Evolutionary conservation across 2,329 filamentous ascomycete species (phyloP).

Genomic region (Calonectria montana): DNA sequence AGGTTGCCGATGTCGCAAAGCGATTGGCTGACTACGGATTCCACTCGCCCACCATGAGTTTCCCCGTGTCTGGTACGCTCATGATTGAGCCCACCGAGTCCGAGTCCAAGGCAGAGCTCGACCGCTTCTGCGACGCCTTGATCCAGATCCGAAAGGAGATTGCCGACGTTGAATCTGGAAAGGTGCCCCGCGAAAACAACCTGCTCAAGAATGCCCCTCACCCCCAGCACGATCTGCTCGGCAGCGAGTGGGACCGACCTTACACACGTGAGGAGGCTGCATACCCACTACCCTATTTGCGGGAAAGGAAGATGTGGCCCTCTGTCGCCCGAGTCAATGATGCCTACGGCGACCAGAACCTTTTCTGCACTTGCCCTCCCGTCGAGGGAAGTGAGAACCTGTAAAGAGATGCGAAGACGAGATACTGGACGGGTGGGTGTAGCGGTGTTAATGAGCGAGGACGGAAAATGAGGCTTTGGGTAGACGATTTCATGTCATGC

Average conservation of each 20-base stretch:
- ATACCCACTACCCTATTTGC: constrained; percentile 83
- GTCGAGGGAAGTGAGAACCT: constrained; percentile 70
- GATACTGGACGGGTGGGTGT: background rate
- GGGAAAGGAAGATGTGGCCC: constrained; percentile 99
- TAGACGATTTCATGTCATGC: constrained; percentile 13
- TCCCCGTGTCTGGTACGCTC: constrained; percentile 92
- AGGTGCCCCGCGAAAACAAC: constrained; percentile 79
- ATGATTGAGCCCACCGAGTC: constrained; percentile 99
- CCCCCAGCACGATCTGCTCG: constrained; percentile 82
- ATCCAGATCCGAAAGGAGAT: constrained; percentile 90
- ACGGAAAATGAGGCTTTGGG: constrained; percentile 23
- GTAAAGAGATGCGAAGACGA: constrained; percentile 21
- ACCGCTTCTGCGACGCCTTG: constrained; percentile 91
- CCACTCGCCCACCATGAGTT: constrained; percentile 97
- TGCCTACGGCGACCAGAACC: constrained; percentile 89
- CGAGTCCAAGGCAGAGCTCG: constrained; percentile 90
- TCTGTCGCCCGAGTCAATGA: constrained; percentile 88
- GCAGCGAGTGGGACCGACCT: constrained; percentile 77
- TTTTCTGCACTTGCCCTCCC: constrained; percentile 94
- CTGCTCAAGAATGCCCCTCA: constrained; percentile 92
- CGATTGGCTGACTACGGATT: constrained; percentile 97
- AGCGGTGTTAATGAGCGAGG: constrained; percentile 2
- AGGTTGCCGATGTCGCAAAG: constrained; percentile 96
- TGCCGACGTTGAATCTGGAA: constrained; percentile 82
- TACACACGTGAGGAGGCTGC: constrained; percentile 87